phyloP scores from a whole-genome alignment of 192 early-diverging fungal species.

The Umbelopsis sp. region DNA sequence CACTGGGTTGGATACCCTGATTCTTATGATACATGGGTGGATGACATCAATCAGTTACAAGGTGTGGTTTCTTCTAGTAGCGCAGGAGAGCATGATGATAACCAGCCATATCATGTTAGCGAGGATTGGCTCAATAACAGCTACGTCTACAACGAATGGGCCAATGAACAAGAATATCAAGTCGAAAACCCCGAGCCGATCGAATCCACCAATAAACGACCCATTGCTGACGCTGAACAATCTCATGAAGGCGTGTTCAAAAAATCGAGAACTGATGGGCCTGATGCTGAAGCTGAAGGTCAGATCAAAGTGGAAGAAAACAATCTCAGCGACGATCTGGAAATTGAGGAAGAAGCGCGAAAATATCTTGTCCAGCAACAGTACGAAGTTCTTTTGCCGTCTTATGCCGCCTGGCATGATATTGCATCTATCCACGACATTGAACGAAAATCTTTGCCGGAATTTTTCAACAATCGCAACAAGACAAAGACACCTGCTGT shows the following conservation, averaged over 20 bases:
- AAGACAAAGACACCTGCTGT: slow-evolving; percentile 89
- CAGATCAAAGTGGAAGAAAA: not conserved
- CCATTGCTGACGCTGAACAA: not conserved
- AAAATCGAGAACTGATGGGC: slow-evolving; percentile 18
- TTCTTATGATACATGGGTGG: slow-evolving; percentile 56
- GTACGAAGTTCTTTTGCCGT: slow-evolving; percentile 82
- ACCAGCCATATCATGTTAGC: slow-evolving; percentile 60
- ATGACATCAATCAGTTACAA: slow-evolving; percentile 53
- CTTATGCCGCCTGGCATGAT: slow-evolving; percentile 94
- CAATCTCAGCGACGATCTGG: not conserved
- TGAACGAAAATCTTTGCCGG: slow-evolving; percentile 87
- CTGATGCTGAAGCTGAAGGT: not conserved
- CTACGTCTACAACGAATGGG: slow-evolving; percentile 72
- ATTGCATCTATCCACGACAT: slow-evolving; percentile 79
- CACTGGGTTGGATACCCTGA: slow-evolving; percentile 78
- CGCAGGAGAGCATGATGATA: slow-evolving; percentile 50
- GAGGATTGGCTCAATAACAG: slow-evolving; percentile 74
- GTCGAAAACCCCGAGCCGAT: slow-evolving; percentile 6
- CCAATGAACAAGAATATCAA: slow-evolving; percentile 71
- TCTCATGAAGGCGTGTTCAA: not conserved
- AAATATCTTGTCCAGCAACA: slow-evolving; percentile 70
- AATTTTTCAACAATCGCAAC: slow-evolving; percentile 95
- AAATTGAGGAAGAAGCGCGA: slow-evolving; percentile 57
- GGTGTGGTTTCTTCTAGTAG: slow-evolving; percentile 51
- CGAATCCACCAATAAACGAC: slow-evolving; percentile 13